These are phyloP conservation scores for Chrysanthemum makinoi DNA, from an alignment of 129 eudicot species.

Conservation along the genomic window DNA sequence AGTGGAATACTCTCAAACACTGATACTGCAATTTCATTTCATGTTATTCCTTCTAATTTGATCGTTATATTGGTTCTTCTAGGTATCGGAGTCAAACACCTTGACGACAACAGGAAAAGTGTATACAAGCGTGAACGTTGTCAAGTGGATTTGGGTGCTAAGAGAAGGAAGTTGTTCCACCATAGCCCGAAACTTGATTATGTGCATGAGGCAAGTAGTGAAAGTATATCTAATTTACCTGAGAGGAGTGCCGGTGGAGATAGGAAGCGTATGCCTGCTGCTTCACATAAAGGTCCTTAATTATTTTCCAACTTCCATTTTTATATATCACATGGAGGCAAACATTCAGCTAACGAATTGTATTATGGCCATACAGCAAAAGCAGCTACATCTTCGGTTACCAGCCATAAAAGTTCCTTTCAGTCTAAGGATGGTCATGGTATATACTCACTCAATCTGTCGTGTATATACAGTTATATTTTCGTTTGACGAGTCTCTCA, in stretches of 20 bases:
- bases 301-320: background rate
- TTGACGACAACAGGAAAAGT: conserved; percentile 47
- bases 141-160: conserved; percentile 46
- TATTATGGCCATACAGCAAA: background rate
- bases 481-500: conserved; percentile 28
- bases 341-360: background rate
- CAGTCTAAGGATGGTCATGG: background rate
- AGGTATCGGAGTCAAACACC: conserved; percentile 57
- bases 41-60: conserved; percentile 1
- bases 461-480: background rate
- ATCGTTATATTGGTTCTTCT: background rate
- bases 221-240: conserved; percentile 69
- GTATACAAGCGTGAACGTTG: conserved; percentile 40
- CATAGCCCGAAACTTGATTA: conserved; percentile 39
- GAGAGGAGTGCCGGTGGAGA: conserved; percentile 37
- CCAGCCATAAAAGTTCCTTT: background rate
- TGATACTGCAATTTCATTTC: conserved; percentile 7
- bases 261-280: conserved; percentile 33
- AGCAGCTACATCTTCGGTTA: background rate
- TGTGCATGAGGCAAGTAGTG: conserved; percentile 68
- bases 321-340: background rate
- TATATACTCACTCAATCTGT: conserved; percentile 9
- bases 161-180: conserved; percentile 61
- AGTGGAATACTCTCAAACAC: conserved; percentile 29
- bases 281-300: conserved; percentile 20